phyloP scores from a whole-genome alignment of 495 filamentous ascomycete species.

The Xylaria venustula region DNA sequence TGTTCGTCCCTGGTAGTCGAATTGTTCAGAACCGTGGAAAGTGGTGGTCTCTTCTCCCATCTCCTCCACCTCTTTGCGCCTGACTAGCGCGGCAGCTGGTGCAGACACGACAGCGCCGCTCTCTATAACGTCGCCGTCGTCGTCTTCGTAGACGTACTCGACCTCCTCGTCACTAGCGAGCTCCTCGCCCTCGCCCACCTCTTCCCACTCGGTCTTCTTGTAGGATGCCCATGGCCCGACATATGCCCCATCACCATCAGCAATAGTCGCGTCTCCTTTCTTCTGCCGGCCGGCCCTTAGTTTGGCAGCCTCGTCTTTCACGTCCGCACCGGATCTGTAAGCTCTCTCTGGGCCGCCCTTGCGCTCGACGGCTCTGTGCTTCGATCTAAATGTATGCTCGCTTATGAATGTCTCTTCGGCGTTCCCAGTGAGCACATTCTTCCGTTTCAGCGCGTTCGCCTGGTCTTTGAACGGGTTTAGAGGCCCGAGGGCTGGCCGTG shows the following conservation, averaged over 20 bases:
- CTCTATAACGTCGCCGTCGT: conserved; percentile 46
- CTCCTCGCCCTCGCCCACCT: conserved; percentile 55
- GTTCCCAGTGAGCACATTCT: conserved; percentile 86
- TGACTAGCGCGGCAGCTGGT: conserved; percentile 55
- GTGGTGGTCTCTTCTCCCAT: conserved; percentile 74
- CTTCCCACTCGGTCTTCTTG: conserved; percentile 61
- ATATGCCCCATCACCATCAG: conserved; percentile 84
- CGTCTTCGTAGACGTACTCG: conserved; percentile 64
- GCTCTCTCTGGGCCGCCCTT: conserved; percentile 44
- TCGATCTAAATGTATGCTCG: conserved; percentile 80
- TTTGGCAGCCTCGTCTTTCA: conserved; percentile 66
- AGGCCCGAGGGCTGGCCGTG: conserved; percentile 68
- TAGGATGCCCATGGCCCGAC: conserved; percentile 94
- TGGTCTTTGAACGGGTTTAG: conserved; percentile 77
- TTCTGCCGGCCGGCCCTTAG: conserved; percentile 70
- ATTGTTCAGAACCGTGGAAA: conserved; percentile 78
- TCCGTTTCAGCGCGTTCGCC: conserved; percentile 64
- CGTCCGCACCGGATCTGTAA: conserved; percentile 36
- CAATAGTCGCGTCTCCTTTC: conserved; percentile 78
- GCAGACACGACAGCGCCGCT: conserved; percentile 53
- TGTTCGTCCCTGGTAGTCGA: conserved; percentile 89
- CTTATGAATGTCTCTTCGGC: conserved; percentile 87
- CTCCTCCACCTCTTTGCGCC: conserved; percentile 56
- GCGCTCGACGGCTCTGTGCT: conserved; percentile 72
- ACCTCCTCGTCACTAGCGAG: conserved; percentile 78